phyloP scores from a whole-genome alignment of 441 rosid species.

The Capsella rubella region DNA sequence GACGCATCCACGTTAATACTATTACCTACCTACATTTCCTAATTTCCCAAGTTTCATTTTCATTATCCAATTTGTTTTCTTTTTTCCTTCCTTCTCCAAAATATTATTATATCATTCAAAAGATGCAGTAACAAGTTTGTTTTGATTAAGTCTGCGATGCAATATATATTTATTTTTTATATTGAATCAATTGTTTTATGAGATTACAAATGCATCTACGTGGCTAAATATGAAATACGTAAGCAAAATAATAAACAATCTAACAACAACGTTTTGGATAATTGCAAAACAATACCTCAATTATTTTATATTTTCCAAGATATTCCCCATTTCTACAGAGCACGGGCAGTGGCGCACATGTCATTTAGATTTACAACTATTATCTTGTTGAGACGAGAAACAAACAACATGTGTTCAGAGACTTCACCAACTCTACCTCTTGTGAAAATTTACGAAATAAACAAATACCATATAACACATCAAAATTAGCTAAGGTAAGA shows the following conservation, averaged over 20 bases:
- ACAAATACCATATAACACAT: not conserved
- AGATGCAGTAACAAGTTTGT: not conserved
- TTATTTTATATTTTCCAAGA: not conserved
- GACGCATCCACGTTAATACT: conserved; percentile 9
- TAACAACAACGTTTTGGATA: conserved; percentile 12
- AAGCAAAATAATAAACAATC: conserved; percentile 2
- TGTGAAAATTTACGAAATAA: not conserved
- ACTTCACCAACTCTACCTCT: too few species aligned
- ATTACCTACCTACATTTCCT: conserved; percentile 25
- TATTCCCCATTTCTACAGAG: not conserved
- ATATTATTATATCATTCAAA: not conserved
- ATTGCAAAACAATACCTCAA: conserved; percentile 17
- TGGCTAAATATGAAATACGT: conserved; percentile 39
- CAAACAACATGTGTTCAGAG: conserved; percentile 18
- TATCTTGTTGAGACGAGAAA: not conserved
- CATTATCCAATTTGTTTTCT: not conserved
- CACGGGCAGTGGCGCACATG: conserved; percentile 14
- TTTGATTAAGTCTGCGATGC: too few species aligned
- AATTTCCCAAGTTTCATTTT: not conserved
- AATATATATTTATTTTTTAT: too few species aligned
- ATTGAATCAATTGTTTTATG: conserved; percentile 15
- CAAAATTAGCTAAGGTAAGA: too few species aligned
- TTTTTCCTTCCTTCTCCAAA: not conserved
- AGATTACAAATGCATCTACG: conserved; percentile 38
- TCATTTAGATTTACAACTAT: not conserved